These are phyloP conservation scores for Nannochloris sp. DNA, from an alignment of 139 green algal genomes.

Conservation along the genomic window DNA sequence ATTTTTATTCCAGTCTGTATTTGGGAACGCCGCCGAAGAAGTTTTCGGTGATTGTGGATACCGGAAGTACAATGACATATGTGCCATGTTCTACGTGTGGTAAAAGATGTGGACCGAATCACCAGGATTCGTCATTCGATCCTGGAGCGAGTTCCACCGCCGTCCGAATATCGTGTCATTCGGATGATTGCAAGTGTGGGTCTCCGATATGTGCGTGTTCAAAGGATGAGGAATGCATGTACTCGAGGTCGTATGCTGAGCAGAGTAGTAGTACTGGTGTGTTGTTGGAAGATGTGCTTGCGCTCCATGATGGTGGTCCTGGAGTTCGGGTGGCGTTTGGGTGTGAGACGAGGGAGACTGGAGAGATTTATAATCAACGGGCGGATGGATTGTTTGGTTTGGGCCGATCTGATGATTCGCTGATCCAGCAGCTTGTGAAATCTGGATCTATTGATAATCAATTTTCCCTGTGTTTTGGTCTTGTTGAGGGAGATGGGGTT, in stretches of 20 bases:
- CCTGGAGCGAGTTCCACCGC: constrained; percentile 39
- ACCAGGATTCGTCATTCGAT: constrained; percentile 67
- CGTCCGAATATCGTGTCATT: constrained; percentile 43
- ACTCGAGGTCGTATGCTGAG: constrained; percentile 73
- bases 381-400: constrained; percentile 89
- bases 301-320: constrained; percentile 27
- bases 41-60: constrained; percentile 93
- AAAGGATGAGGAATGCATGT: constrained; percentile 54
- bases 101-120: constrained; percentile 36
- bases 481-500: constrained; percentile 48
- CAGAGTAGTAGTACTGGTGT: constrained; percentile 65
- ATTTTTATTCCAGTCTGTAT: constrained; percentile 75
- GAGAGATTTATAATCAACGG: constrained; percentile 79
- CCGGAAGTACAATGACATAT: constrained; percentile 88
- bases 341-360: constrained; percentile 79
- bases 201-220: constrained; percentile 52
- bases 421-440: constrained; percentile 68
- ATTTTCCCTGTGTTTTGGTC: constrained; percentile 87
- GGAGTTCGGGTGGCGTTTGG: constrained; percentile 54
- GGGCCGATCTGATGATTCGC: constrained; percentile 64
- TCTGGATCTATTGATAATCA: constrained; percentile 55
- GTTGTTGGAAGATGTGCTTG: constrained; percentile 55
- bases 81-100: constrained; percentile 74
- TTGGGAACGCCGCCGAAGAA: constrained; percentile 67
- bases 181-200: constrained; percentile 59